Conservation (phyloP, 306 rosid genomes). For the Lathyrus oleraceus region DNA sequence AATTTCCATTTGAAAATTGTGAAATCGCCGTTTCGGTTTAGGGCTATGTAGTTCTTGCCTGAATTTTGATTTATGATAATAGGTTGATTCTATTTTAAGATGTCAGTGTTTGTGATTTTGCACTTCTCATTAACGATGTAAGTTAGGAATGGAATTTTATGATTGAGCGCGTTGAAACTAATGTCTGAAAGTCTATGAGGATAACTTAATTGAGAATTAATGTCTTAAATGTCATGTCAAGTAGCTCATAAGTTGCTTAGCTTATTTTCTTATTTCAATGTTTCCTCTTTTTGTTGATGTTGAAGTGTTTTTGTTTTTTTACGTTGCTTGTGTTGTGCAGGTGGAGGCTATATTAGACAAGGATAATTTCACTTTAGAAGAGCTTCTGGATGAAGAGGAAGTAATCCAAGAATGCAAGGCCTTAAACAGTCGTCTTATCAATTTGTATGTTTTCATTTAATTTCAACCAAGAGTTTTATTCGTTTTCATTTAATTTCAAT, state of each 20-base stretch:
- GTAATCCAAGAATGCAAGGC: slow-evolving; percentile 99
- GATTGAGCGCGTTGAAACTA: slow-evolving; percentile 9
- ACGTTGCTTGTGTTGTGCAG: slow-evolving; percentile 43
- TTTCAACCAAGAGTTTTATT: slow-evolving; percentile 1
- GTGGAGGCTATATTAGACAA: slow-evolving; percentile 90
- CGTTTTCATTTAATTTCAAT: slow-evolving; percentile 5
- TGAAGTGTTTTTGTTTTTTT: slow-evolving; percentile 17
- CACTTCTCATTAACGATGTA: background rate
- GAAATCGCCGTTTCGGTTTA: background rate
- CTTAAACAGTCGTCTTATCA: slow-evolving; percentile 92
- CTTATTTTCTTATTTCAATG: slow-evolving; percentile 4
- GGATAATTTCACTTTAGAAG: slow-evolving; percentile 92
- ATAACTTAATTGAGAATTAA: background rate
- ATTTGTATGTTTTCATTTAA: slow-evolving; percentile 59
- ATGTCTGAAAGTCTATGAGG: slow-evolving; percentile 3
- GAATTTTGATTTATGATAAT: background rate
- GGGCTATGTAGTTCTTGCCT: background rate
- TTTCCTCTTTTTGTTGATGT: background rate
- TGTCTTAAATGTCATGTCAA: background rate
- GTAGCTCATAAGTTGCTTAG: slow-evolving; percentile 13
- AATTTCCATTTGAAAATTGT: background rate
- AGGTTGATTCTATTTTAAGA: slow-evolving; percentile 18
- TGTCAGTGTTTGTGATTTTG: background rate
- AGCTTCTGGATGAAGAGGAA: slow-evolving; percentile 98
- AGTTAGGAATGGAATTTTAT: slow-evolving; percentile 14